phyloP scores from a whole-genome alignment of 345 rosid species.

The Eucalyptus erythrocorys region DNA sequence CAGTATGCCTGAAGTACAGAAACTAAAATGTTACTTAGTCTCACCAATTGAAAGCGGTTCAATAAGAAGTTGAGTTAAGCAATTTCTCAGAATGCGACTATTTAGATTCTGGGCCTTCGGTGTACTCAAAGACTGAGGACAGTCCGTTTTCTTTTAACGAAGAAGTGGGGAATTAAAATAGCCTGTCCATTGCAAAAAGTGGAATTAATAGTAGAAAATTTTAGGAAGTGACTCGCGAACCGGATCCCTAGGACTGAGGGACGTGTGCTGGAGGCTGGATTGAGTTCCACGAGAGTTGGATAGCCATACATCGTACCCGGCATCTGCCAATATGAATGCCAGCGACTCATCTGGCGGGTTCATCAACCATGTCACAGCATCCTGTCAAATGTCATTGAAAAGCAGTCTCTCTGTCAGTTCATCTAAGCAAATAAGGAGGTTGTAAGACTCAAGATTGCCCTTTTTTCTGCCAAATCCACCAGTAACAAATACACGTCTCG shows the following conservation, averaged over 20 bases:
- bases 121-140: background rate
- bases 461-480: background rate
- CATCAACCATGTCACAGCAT: conserved; percentile 22
- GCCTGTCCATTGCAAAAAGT: background rate
- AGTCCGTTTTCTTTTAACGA: background rate
- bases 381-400: conserved; percentile 1
- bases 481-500: background rate
- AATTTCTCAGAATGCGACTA: background rate
- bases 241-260: conserved; percentile 10
- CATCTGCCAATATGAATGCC: conserved; percentile 24
- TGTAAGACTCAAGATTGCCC: background rate
- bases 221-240: background rate
- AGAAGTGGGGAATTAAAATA: background rate
- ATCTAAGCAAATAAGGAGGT: background rate
- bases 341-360: conserved; percentile 13
- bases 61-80: background rate
- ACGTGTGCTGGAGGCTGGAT: conserved; percentile 17
- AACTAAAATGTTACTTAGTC: background rate
- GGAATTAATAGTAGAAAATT: background rate
- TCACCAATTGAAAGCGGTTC: background rate
- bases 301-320: conserved; percentile 34
- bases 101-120: background rate
- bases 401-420: background rate
- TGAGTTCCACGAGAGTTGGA: conserved; percentile 27
- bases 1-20: conserved; percentile 12